These are phyloP conservation scores for Chamaenerion angustifolium DNA, from an alignment of 345 rosid genomes.

Conservation along the genomic window DNA sequence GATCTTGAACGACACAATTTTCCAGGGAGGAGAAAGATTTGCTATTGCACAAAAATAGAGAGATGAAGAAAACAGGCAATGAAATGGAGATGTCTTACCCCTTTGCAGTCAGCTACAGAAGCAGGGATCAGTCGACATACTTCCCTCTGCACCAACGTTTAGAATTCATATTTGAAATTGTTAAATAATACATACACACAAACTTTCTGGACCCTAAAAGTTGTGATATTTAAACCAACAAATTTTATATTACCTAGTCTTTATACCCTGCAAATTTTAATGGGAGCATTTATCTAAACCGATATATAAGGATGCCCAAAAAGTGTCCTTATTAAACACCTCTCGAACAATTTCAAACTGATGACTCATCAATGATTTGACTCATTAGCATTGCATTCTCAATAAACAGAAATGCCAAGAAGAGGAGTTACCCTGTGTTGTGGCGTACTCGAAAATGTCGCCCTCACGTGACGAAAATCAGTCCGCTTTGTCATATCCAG, in stretches of 20 bases:
- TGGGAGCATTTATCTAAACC: no score
- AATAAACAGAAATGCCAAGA: neutral
- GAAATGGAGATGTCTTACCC: constrained; percentile 58
- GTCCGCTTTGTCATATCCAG: constrained; percentile 91
- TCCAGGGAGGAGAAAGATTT: neutral
- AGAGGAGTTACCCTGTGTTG: constrained; percentile 56
- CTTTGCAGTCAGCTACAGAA: constrained; percentile 51
- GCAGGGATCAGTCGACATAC: constrained; percentile 74
- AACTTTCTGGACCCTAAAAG: no score
- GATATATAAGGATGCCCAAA: no score
- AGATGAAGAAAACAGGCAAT: neutral
- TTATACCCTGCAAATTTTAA: no score
- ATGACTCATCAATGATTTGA: no score
- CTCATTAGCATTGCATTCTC: no score
- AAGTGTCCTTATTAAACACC: no score
- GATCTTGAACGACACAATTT: neutral
- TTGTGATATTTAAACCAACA: neutral
- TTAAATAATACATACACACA: neutral
- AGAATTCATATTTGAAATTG: neutral
- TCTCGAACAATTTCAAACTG: no score
- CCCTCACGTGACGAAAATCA: constrained; percentile 66
- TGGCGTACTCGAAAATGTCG: constrained; percentile 59
- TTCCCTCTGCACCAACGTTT: constrained; percentile 62
- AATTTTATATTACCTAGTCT: no score
- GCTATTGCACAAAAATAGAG: neutral